Evolutionary conservation across 2,329 filamentous ascomycete species (phyloP).

Genomic region (Aureobasidium lini): DNA sequence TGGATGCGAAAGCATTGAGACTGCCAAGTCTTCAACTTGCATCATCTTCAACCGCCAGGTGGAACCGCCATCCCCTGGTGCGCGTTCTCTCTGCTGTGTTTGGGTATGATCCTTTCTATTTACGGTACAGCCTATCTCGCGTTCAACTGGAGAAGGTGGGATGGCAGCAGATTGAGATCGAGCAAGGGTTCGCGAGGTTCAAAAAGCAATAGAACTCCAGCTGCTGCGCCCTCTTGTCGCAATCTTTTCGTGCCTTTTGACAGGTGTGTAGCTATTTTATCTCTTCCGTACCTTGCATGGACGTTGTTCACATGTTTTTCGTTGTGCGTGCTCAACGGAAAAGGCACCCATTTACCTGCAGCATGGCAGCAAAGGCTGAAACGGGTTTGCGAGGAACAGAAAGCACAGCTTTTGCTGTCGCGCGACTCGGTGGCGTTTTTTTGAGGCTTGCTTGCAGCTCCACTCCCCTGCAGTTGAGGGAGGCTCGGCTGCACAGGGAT

Average conservation of each 20-base stretch:
- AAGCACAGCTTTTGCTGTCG: neutral
- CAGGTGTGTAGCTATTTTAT: neutral
- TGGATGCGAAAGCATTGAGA: conserved; percentile 5
- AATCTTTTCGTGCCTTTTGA: neutral
- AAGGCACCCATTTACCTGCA: neutral
- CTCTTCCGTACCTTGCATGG: neutral
- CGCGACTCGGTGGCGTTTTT: neutral
- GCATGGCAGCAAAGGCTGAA: neutral
- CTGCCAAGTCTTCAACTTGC: conserved; percentile 5
- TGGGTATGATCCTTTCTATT: conserved; percentile 2
- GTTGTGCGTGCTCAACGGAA: neutral
- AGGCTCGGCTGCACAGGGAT: neutral
- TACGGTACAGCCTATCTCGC: neutral
- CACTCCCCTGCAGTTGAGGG: conserved; percentile 8
- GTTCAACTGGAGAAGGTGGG: neutral
- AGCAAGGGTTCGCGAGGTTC: neutral
- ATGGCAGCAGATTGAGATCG: neutral
- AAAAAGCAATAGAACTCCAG: neutral
- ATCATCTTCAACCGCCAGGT: conserved; percentile 12
- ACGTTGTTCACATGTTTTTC: neutral
- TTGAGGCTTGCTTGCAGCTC: neutral
- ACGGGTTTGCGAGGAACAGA: neutral
- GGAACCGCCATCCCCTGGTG: conserved; percentile 1
- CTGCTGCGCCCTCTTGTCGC: neutral
- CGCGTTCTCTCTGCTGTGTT: neutral